phyloP scores from a whole-genome alignment of 768 basidiomycete species.

The Tylopilus vinaceipallidus region DNA sequence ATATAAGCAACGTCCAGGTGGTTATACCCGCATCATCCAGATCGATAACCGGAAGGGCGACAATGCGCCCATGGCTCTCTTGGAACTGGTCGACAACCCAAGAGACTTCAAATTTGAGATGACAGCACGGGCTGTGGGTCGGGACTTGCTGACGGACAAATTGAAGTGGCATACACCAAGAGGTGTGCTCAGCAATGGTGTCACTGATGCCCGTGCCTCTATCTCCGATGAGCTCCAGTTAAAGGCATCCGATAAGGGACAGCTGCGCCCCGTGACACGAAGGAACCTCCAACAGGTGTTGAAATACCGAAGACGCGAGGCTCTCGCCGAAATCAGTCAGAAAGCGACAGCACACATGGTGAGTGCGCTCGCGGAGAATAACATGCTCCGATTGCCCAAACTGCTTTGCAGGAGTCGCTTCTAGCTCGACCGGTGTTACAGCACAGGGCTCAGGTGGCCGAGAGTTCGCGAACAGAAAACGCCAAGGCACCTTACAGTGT shows the following conservation, averaged over 20 bases:
- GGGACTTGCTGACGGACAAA: constrained; percentile 68
- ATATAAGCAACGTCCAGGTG: constrained; percentile 81
- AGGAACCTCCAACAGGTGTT: constrained; percentile 77
- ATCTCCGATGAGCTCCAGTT: constrained; percentile 49
- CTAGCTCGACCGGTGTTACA: constrained; percentile 61
- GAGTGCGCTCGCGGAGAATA: constrained; percentile 30
- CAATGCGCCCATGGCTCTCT: constrained; percentile 87
- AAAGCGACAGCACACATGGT: constrained; percentile 70
- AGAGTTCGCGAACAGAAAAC: constrained; percentile 32
- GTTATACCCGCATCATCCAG: constrained; percentile 93
- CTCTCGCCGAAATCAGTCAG: constrained; percentile 45
- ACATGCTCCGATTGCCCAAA: constrained; percentile 5
- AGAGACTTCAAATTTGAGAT: constrained; percentile 86
- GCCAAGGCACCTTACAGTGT: constrained; percentile 21
- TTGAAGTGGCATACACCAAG: constrained; percentile 45
- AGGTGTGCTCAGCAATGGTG: constrained; percentile 51
- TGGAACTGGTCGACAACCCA: constrained; percentile 95
- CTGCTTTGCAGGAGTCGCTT: constrained; percentile 53
- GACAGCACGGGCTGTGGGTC: constrained; percentile 83
- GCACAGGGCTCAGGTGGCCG: constrained; percentile 40
- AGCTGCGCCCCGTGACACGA: constrained; percentile 63
- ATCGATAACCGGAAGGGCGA: constrained; percentile 89
- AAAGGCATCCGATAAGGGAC: constrained; percentile 34
- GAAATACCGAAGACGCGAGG: constrained; percentile 51
- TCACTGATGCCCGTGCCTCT: constrained; percentile 42